phyloP scores from a whole-genome alignment of 768 basidiomycete species.

The Suillus sp. region DNA sequence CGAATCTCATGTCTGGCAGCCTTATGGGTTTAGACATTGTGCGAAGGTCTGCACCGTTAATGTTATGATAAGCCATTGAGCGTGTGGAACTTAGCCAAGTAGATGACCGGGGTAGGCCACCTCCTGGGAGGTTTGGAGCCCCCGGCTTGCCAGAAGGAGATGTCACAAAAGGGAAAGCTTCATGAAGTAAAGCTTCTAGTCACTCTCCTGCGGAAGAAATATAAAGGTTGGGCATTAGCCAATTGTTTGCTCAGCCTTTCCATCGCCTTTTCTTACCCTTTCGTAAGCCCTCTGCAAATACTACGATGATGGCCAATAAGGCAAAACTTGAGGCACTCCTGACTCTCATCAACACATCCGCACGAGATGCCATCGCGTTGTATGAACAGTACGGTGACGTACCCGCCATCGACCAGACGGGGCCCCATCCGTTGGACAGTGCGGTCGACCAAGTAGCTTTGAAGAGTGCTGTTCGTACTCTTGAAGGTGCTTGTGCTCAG shows the following conservation, averaged over 20 bases:
- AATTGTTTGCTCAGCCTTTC: neutral
- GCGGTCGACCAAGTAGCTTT: slow-evolving; percentile 25
- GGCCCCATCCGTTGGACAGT: slow-evolving; percentile 38
- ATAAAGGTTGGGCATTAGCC: slow-evolving; percentile 5
- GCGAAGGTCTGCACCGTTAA: neutral
- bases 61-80: neutral
- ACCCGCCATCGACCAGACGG: slow-evolving; percentile 38
- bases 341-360: slow-evolving; percentile 33
- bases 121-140: neutral
- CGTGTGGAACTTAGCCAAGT: neutral
- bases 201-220: neutral
- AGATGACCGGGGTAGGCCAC: neutral
- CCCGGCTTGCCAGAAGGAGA: neutral
- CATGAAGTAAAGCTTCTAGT: neutral
- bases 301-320: slow-evolving; percentile 17
- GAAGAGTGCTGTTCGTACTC: slow-evolving; percentile 27
- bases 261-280: neutral
- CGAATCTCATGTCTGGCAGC: neutral
- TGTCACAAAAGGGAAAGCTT: slow-evolving; percentile 5
- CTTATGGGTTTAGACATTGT: neutral
- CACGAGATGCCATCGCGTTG: slow-evolving; percentile 35
- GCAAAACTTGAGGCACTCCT: slow-evolving; percentile 31
- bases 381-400: slow-evolving; percentile 33
- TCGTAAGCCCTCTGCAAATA: neutral
- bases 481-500: slow-evolving; percentile 41